Base-by-base conservation (phyloP, 2,329 filamentous ascomycete genomes). In the Phialemoniopsis sp. region DNA sequence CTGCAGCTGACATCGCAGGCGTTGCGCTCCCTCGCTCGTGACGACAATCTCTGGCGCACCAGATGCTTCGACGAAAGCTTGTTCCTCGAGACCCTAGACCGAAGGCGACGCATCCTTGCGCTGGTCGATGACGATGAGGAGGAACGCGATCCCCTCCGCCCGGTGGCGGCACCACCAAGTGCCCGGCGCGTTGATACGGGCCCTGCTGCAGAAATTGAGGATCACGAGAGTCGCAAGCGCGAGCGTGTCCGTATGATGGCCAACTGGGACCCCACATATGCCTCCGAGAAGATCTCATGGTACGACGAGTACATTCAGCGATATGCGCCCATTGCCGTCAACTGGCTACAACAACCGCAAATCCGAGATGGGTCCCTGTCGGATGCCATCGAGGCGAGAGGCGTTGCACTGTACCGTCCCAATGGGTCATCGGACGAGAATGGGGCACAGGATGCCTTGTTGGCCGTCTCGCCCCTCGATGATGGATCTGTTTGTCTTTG, bases 271-370 rank as follows among this genome's bases (percentile, higher is more conserved):
- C 87, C 87, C 1, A 79, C 78, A 0, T 89, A 85, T 46, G 77
- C 81, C 0, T 67, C 63, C 5, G 89, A 96, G 62, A 70, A 69
- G 31, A 72, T 90, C 15, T 80, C 86, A 36, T 96, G 89, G 85
- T 95, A 95, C 58, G 77, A 86, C 40, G 90, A 96, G 60, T 95
- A 89, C 55, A 84, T 94, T 46, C 87, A 90, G 38, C 76, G 90
- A 28, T 76, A 90, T 60, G 89, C 80, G 1, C 81, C 83, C 0
- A 72, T 89, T n/a, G 73, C 73, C 13, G 68, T 89, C 38, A 83
- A 76, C 51, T 96, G 90, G 90, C 70, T 94, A 32, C 76, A 89
- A 54, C 72, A 78, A 39, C 81, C 84, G 8, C 62, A 62, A 9
- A 55, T 68, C 30, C 55, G 53, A 39, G 60, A 70, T 28, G 60